These are phyloP conservation scores for Aegle marmelos DNA, from an alignment of 345 rosid species.

Conservation along the genomic window DNA sequence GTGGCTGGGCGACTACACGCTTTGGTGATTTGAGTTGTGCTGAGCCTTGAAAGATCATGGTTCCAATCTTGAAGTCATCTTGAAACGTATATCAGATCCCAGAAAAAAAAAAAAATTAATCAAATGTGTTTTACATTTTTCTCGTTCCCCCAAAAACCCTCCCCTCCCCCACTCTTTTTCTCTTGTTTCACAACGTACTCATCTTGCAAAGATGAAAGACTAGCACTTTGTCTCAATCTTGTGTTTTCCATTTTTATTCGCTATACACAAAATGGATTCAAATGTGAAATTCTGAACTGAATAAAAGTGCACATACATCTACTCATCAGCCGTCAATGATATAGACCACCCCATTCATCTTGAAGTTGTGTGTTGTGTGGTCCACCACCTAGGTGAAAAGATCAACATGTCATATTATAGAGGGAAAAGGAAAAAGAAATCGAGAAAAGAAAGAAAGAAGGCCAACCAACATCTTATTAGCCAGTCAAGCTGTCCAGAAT, in stretches of 20 bases:
- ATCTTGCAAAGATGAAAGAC: not conserved
- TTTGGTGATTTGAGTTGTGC: not conserved
- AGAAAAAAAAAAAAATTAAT: too few species aligned
- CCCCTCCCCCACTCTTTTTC: too few species aligned
- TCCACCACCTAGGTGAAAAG: slow-evolving; percentile 60
- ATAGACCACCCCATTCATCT: slow-evolving; percentile 51
- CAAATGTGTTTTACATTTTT: too few species aligned
- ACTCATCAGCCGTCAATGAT: slow-evolving; percentile 33
- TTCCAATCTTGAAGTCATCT: not conserved
- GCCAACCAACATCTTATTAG: not conserved
- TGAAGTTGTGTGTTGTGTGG: slow-evolving; percentile 56
- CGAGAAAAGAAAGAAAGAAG: not conserved
- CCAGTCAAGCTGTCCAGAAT: not conserved
- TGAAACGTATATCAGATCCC: too few species aligned
- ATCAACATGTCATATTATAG: not conserved
- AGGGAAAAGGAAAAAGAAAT: too few species aligned
- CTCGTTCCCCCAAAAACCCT: too few species aligned
- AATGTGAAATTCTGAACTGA: not conserved
- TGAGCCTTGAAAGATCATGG: not conserved
- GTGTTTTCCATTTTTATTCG: not conserved
- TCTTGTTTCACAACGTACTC: not conserved
- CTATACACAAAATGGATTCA: not conserved
- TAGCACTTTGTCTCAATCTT: not conserved
- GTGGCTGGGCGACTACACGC: not conserved
- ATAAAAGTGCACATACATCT: not conserved